Conservation (phyloP, 2,329 filamentous ascomycete genomes). For the Apiospora aurea region DNA sequence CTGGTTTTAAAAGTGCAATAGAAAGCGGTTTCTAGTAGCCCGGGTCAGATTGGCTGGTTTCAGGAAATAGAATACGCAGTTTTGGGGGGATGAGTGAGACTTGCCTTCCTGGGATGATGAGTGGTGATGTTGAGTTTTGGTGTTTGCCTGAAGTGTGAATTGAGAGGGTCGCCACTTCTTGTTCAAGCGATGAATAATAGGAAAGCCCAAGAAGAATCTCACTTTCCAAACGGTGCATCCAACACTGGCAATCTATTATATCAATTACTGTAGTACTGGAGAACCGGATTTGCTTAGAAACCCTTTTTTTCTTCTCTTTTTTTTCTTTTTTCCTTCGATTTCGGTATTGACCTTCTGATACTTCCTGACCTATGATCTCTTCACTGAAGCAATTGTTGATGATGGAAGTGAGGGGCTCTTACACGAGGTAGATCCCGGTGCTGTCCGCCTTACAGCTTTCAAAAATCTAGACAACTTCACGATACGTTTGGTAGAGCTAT, state of each 20-base stretch:
- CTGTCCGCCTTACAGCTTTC: not conserved
- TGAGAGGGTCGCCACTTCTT: constrained; percentile 20
- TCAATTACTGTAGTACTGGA: not conserved
- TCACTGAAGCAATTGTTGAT: not conserved
- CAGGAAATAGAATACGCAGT: too few species aligned
- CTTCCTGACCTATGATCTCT: not conserved
- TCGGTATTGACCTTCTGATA: not conserved
- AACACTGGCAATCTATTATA: not conserved
- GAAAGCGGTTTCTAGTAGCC: not conserved
- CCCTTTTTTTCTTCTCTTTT: too few species aligned
- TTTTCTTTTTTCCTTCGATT: too few species aligned
- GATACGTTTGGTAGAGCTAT: not conserved
- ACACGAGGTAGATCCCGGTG: not conserved
- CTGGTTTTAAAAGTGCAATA: too few species aligned
- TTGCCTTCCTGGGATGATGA: not conserved
- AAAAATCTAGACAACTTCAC: not conserved
- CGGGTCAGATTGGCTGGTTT: not conserved
- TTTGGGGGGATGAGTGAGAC: too few species aligned
- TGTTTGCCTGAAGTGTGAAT: constrained; percentile 14
- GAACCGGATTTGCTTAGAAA: not conserved
- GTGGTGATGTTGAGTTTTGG: not conserved
- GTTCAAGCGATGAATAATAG: constrained; percentile 15
- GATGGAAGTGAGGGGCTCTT: not conserved
- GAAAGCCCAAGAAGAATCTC: not conserved
- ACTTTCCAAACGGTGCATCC: not conserved